phyloP scores from a whole-genome alignment of 163 green algal species.

The Scenedesmus sp. region DNA sequence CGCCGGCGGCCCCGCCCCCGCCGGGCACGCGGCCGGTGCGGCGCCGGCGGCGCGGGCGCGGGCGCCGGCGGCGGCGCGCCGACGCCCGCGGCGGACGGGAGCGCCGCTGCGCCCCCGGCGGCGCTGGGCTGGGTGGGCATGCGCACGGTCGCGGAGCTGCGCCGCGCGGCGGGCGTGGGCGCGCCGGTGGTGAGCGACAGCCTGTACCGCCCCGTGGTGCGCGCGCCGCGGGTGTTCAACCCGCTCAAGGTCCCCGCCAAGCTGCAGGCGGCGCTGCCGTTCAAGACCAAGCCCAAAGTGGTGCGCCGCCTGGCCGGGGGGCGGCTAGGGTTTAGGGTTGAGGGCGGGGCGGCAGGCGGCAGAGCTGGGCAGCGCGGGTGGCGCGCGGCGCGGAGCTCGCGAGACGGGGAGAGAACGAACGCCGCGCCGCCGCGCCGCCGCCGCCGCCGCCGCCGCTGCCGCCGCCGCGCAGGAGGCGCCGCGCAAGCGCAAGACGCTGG shows the following conservation, averaged over 20 bases:
- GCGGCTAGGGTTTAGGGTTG: too few species aligned
- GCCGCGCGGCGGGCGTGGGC: constrained; percentile 77
- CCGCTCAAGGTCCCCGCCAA: constrained; percentile 75
- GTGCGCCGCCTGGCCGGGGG: too few species aligned
- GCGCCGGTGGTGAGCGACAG: constrained; percentile 88
- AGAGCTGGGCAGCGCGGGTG: neutral
- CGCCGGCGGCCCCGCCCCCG: constrained; percentile 20
- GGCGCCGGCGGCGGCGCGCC: neutral
- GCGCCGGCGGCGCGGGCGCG: constrained; percentile 1
- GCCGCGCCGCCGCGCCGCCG: too few species aligned
- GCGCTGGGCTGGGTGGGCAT: constrained; percentile 84
- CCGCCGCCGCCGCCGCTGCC: too few species aligned
- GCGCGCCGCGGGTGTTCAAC: constrained; percentile 89
- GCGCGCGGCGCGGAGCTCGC: too few species aligned
- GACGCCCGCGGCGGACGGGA: neutral
- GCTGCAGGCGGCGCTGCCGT: constrained; percentile 92
- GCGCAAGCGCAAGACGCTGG: constrained; percentile 76
- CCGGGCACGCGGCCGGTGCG: constrained; percentile 2
- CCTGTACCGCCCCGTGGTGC: constrained; percentile 90
- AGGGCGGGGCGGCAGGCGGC: neutral
- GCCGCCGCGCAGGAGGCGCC: constrained; percentile 42
- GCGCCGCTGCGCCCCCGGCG: neutral
- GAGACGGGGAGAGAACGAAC: too few species aligned
- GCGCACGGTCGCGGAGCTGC: constrained; percentile 90
- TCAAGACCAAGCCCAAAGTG: constrained; percentile 95